A percentile compares a stretch with the other conserved stretches of the same genome.
phyloP scores from a whole-genome alignment of 441 rosid genomes.

The Cnidoscolus chayamansa region DNA sequence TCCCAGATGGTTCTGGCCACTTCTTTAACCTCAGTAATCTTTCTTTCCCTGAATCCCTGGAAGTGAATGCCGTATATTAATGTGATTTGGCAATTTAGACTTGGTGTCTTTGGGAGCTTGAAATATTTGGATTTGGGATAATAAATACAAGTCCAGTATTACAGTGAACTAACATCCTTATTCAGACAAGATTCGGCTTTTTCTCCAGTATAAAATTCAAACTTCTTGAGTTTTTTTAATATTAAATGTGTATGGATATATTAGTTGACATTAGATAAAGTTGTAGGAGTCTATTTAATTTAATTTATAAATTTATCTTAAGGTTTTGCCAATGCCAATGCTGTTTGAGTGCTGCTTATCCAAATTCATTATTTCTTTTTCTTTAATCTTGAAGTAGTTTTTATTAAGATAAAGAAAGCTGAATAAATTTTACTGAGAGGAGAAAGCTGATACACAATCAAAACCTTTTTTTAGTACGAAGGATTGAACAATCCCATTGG shows the following conservation, averaged over 20 bases:
- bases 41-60: slow-evolving; percentile 26
- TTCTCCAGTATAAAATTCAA: not conserved
- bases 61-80: slow-evolving; percentile 14
- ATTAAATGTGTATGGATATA: not conserved
- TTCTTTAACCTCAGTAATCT: slow-evolving; percentile 85
- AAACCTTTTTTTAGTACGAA: not conserved
- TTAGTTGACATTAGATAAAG: not conserved
- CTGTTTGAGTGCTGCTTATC: not conserved
- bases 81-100: slow-evolving; percentile 1
- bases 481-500: not conserved
- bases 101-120: not conserved
- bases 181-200: not conserved
- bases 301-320: not conserved
- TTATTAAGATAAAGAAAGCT: not conserved
- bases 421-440: not conserved
- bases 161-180: not conserved
- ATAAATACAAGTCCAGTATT: not conserved
- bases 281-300: slow-evolving; percentile 1
- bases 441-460: not conserved
- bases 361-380: not conserved
- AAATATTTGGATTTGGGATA: slow-evolving; percentile 5
- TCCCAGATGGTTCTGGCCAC: slow-evolving; percentile 92
- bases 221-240: not conserved
- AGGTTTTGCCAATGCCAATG: not conserved
- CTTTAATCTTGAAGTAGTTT: not conserved